Conservation (phyloP, 2,329 filamentous ascomycete genomes). For the Colletotrichum filicis region DNA sequence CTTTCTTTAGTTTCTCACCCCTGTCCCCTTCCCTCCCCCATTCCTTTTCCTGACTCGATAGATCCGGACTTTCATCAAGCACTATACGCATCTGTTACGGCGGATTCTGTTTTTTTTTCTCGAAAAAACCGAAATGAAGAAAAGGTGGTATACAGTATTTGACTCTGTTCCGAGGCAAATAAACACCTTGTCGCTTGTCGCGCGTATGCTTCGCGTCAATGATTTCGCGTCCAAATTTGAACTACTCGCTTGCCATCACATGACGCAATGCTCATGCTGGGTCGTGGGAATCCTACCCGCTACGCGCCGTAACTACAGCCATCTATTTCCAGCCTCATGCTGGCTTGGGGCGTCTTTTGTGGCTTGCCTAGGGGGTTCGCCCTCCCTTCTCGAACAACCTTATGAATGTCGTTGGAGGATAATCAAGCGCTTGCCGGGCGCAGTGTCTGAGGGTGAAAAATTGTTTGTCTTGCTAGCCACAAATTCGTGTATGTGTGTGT, state of each 20-base stretch:
- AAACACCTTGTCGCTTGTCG: neutral
- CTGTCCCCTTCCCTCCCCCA: neutral
- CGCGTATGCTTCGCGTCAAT: conserved; percentile 16
- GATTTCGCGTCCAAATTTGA: neutral
- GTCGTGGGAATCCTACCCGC: conserved; percentile 20
- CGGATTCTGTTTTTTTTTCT: neutral
- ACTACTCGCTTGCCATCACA: conserved; percentile 17
- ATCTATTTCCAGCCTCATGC: conserved; percentile 12
- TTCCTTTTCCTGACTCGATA: neutral
- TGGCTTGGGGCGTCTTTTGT: neutral
- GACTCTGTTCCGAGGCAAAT: neutral
- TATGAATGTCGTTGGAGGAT: neutral
- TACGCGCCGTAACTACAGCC: conserved; percentile 3
- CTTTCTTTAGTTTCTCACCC: neutral
- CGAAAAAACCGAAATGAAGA: too few species aligned
- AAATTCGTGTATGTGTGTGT: neutral
- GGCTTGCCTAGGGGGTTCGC: neutral
- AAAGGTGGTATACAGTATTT: neutral
- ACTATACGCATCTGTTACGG: neutral
- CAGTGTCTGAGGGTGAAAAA: neutral
- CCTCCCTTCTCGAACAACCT: neutral
- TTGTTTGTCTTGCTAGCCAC: neutral
- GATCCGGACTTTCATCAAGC: neutral
- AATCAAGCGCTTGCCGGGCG: neutral
- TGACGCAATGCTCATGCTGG: conserved; percentile 31